A percentile compares a stretch with the other conserved stretches of the same genome.
Conservation (phyloP, 768 basidiomycete genomes). For the Gymnopilus junonius region DNA sequence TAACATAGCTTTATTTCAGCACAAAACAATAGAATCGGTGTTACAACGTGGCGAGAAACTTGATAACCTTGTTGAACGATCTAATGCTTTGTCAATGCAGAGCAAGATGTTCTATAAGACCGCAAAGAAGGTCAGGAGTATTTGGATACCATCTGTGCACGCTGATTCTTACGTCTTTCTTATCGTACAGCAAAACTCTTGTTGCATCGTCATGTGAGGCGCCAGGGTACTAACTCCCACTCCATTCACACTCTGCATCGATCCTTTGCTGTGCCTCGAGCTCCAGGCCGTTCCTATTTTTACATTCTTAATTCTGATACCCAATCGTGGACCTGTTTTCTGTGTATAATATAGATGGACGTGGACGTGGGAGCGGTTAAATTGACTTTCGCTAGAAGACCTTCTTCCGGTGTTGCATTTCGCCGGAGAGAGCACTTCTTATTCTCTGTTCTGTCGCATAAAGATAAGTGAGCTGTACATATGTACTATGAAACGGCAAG, state of each 20-base stretch:
- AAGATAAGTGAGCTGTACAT: not conserved
- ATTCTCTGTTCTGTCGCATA: not conserved
- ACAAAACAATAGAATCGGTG: constrained; percentile 99
- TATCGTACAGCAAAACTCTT: constrained; percentile 83
- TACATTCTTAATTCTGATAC: constrained; percentile 24
- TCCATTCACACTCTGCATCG: not conserved
- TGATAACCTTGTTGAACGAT: constrained; percentile 93
- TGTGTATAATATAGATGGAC: constrained; percentile 1
- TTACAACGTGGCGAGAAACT: constrained; percentile 96
- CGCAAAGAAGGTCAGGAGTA: constrained; percentile 85
- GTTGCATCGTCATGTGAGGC: constrained; percentile 82
- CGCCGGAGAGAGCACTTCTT: not conserved
- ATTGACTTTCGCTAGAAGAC: not conserved
- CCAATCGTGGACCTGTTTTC: constrained; percentile 12
- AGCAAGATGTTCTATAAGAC: constrained; percentile 99
- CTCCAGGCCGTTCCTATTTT: constrained; percentile 16
- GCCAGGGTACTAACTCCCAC: constrained; percentile 1
- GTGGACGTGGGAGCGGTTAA: constrained; percentile 4
- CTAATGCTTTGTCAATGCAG: constrained; percentile 84
- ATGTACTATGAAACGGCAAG: not conserved
- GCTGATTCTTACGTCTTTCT: constrained; percentile 1
- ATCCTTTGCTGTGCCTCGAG: not conserved
- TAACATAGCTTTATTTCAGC: constrained; percentile 51
- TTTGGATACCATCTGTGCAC: not conserved
- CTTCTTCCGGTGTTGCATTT: not conserved